Evolutionary conservation across 2,329 filamentous ascomycete genomes (phyloP).

Genomic region (Pseudocercospora cruenta): DNA sequence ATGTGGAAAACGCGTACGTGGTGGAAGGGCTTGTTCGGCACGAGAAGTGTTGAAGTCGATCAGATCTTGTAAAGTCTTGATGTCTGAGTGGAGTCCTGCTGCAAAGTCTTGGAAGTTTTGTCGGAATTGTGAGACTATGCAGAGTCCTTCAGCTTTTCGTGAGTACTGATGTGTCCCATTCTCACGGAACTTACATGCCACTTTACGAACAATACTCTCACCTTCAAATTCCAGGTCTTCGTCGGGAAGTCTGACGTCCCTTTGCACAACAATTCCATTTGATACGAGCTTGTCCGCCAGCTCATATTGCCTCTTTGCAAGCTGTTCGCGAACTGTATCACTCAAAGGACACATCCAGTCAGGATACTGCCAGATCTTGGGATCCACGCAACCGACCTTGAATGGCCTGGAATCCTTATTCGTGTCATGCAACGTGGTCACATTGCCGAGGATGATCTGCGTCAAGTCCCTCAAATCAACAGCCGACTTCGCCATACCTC

Average conservation of each 20-base stretch:
- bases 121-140: not conserved
- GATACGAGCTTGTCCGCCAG: not conserved
- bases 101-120: not conserved
- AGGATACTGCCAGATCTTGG: not conserved
- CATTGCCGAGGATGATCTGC: not conserved
- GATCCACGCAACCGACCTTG: not conserved
- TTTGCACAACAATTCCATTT: not conserved
- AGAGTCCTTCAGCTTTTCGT: too few species aligned
- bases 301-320: not conserved
- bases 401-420: not conserved
- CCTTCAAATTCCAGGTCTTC: not conserved
- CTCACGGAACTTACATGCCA: not conserved
- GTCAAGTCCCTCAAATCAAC: not conserved
- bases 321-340: not conserved
- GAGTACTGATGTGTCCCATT: too few species aligned
- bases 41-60: not conserved
- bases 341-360: not conserved
- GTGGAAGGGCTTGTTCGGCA: not conserved
- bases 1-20: not conserved
- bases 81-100: not conserved
- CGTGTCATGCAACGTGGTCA: not conserved
- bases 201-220: not conserved
- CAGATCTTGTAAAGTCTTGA: not conserved
- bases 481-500: not conserved
- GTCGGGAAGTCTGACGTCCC: not conserved